Percentiles rank a stretch among this genome's conserved stretches.
Conservation (phyloP, 495 filamentous ascomycete genomes). For the Neurospora tetrasperma region DNA sequence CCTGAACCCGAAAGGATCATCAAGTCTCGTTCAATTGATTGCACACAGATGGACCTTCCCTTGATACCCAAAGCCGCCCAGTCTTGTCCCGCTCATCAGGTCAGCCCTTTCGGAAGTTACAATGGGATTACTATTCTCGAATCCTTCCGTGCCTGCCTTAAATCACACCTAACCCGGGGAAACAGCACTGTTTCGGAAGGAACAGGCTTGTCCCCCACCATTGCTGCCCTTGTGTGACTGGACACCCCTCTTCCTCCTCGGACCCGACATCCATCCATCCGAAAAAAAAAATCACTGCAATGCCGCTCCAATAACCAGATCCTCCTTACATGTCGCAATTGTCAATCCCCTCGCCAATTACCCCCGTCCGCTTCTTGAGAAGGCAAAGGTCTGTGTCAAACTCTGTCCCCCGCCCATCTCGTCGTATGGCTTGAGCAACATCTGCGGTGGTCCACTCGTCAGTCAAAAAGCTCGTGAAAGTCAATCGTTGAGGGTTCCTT, state of each 20-base stretch:
- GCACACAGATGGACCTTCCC: not conserved
- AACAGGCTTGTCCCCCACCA: not conserved
- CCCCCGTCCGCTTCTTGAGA: not conserved
- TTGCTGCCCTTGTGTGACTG: not conserved
- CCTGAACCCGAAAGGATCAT: not conserved
- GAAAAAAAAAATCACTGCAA: too few species aligned
- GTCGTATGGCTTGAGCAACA: not conserved
- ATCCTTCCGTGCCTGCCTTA: not conserved
- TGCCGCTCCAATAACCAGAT: too few species aligned
- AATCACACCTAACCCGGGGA: not conserved
- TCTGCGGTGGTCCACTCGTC: not conserved
- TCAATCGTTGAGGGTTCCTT: not conserved
- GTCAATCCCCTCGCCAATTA: constrained; percentile 1
- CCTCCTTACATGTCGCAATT: constrained; percentile 3
- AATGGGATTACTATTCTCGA: not conserved
- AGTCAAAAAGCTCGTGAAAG: not conserved
- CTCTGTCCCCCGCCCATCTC: not conserved
- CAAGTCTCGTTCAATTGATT: not conserved
- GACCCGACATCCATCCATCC: not conserved
- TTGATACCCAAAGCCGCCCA: not conserved
- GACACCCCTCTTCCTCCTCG: not conserved
- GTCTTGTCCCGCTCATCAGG: not conserved
- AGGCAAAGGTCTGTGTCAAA: constrained; percentile 4
- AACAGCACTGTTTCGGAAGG: not conserved
- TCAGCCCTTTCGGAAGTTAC: not conserved